These are phyloP conservation scores for Periglandula ipomoeae DNA, from an alignment of 2,329 filamentous ascomycete genomes.

Conservation along the genomic window DNA sequence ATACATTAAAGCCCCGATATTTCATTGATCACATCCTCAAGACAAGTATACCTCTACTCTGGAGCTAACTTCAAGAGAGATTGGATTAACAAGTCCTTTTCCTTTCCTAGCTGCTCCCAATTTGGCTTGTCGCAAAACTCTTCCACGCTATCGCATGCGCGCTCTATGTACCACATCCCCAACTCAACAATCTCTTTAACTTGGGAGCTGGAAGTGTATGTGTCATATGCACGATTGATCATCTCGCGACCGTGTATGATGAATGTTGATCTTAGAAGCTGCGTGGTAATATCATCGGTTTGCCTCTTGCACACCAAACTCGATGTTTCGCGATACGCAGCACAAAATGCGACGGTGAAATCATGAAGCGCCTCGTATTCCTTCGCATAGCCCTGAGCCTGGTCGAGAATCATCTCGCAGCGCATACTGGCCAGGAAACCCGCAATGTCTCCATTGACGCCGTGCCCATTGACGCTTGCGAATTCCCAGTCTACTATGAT, in stretches of 20 bases:
- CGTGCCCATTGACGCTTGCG: slow-evolving; percentile 10
- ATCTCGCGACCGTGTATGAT: slow-evolving; percentile 11
- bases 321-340: slow-evolving; percentile 7
- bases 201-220: not conserved
- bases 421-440: slow-evolving; percentile 13
- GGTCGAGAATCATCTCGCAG: slow-evolving; percentile 5
- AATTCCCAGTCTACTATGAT: slow-evolving; percentile 15
- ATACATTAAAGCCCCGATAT: no score
- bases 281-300: slow-evolving; percentile 3
- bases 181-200: slow-evolving; percentile 8
- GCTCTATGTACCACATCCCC: slow-evolving; percentile 13
- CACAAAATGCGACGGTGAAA: slow-evolving; percentile 10
- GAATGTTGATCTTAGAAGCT: slow-evolving; percentile 11
- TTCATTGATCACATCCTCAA: no score
- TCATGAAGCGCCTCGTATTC: not conserved
- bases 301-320: slow-evolving; percentile 3
- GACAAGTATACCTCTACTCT: no score
- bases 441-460: slow-evolving; percentile 14
- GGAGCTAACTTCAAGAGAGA: no score
- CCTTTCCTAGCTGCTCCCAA: slow-evolving; percentile 8
- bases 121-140: slow-evolving; percentile 10
- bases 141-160: slow-evolving; percentile 9
- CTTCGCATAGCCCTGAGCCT: not conserved
- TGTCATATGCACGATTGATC: slow-evolving; percentile 12
- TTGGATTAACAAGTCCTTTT: slow-evolving; percentile 6